Base-by-base conservation (phyloP, 2,329 filamentous ascomycete species). In the Xylaria sp. region DNA sequence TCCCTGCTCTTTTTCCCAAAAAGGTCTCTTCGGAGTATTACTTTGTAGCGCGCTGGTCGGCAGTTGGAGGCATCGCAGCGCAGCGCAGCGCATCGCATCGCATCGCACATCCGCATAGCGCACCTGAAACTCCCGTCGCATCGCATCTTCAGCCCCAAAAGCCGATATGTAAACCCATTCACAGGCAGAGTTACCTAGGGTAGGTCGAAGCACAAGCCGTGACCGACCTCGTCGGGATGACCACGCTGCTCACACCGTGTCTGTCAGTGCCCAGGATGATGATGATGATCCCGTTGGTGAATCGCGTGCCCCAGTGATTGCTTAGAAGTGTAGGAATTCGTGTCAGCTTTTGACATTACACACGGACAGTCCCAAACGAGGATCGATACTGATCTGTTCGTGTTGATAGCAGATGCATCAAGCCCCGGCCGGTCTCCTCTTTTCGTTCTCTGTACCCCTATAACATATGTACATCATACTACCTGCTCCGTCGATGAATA, bases 191-290 rank as follows among this genome's bases (percentile, higher is more conserved):
- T 30, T 30, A 30, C 23, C 23, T 30, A 30, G 23, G 23, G 3
- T 30, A 1, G 23, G 23, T 30, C 23, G 52, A 58, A 62, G 52
- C 23, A 7, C 4, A 52, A 57, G 44, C 46, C 58, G 58, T 62
- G 55, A 60, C 60, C 60, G 44, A 60, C 49, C 23, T 60, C 49
- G 42, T 51, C 58, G 60, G 60, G 55, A 58, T 50, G 44, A 57
- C 34, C 49, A 23, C 37, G 52, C 16, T 23, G 39, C 39, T 35
- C 37, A 48, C 16, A 53, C 30, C 54, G 47, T 23, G 37, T 37
- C 46, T 13, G 42, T 16, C 10, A 46, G 18, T 34, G 16, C 23
- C 39, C 37, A 19, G 58, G 46, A 42, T 55, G 48, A 39, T 55
- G 48, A 39, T 55, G 52, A 52, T 37, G 37, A 30, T 52, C 13